Base-by-base conservation (phyloP, 2,329 filamentous ascomycete genomes). In the Alternaria conjuncta region DNA sequence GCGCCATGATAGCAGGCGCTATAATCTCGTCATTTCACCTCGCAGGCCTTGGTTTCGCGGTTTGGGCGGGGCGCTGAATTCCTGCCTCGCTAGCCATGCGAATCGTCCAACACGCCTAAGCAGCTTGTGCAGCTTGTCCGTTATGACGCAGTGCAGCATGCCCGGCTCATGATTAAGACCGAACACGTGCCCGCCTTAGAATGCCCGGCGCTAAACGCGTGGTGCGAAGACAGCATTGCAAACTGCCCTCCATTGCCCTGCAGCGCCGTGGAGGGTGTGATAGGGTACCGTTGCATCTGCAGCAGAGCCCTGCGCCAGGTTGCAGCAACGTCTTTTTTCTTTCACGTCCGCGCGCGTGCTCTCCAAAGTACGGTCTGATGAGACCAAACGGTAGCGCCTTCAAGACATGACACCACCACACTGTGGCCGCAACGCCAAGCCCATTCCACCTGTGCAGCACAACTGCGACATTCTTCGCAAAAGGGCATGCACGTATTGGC, bases 1-100 rank as follows among this genome's bases (percentile, higher is more conserved):
- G 54, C 44, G 53, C 47, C 45, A 45, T 21, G 32, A 43, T 11
- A 41, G 54, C 60, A 64, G 57, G 45, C 54, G 57, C 47, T 69
- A 63, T 56, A 18, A 60, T 63, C 67, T 73, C 66, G 68, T 71
- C 68, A 72, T 71, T 53, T 55, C 63, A 43, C 56, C 51, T 23
- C 49, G 61, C 57, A 60, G 63, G 54, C 62, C 71, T 67, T 70
- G 66, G 68, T 66, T 49, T 41, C 60, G 26, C 43, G 61, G 44
- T 25, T 28, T 43, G 55, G 59, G 63, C 61, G 59, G 68, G 63
- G 60, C 49, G 28, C 21, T 25, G 28, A 51, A 28, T 55, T 50
- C 46, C 58, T 64, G 45, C 43, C 43, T 61, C 61, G 44, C 50
- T 59, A 64, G 45, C 60, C 57, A 63, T 66, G 51, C 30, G 46